A percentile compares a stretch with the other conserved stretches of the same genome.
Evolutionary conservation across 192 early-diverging fungal genomes (phyloP).

Genomic region (Phycomyces blakesleeanus): DNA sequence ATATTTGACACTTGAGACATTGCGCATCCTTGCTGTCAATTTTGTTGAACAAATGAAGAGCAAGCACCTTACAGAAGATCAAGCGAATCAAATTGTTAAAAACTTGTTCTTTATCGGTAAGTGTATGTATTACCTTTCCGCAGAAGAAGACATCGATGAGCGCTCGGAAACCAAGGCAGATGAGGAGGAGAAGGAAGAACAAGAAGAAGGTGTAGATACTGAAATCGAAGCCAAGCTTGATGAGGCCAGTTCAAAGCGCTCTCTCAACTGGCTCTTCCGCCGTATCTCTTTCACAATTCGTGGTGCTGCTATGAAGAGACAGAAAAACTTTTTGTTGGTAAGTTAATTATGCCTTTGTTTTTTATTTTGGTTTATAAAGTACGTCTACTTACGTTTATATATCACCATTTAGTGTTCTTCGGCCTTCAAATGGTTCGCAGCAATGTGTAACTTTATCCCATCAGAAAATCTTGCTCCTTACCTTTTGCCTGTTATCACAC

Average conservation of each 20-base stretch:
- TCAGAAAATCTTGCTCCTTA: constrained; percentile 55
- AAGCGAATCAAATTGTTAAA: constrained; percentile 87
- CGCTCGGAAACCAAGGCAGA: background rate
- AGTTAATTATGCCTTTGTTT: constrained; percentile 14
- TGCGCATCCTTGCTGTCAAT: constrained; percentile 51
- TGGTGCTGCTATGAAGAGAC: constrained; percentile 45
- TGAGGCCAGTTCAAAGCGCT: constrained; percentile 32
- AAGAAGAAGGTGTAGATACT: constrained; percentile 33
- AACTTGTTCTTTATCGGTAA: constrained; percentile 91
- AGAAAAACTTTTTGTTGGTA: constrained; percentile 36
- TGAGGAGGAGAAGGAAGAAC: constrained; percentile 28
- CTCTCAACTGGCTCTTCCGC: constrained; percentile 59
- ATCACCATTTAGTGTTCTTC: constrained; percentile 59
- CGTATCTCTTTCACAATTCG: constrained; percentile 62
- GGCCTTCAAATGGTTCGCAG: constrained; percentile 93
- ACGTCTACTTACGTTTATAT: too few relatives aligned
- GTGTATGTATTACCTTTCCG: constrained; percentile 53
- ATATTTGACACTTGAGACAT: constrained; percentile 34
- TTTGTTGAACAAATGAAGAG: constrained; percentile 67
- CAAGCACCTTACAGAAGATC: constrained; percentile 63
- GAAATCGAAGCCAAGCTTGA: constrained; percentile 5
- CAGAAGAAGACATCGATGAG: constrained; percentile 28
- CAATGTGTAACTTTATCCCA: constrained; percentile 67
- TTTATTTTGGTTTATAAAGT: constrained; percentile 1
- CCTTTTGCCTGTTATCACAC: constrained; percentile 66